These are phyloP conservation scores for Termitomyces sp. DNA, from an alignment of 768 basidiomycete species.

Conservation along the genomic window DNA sequence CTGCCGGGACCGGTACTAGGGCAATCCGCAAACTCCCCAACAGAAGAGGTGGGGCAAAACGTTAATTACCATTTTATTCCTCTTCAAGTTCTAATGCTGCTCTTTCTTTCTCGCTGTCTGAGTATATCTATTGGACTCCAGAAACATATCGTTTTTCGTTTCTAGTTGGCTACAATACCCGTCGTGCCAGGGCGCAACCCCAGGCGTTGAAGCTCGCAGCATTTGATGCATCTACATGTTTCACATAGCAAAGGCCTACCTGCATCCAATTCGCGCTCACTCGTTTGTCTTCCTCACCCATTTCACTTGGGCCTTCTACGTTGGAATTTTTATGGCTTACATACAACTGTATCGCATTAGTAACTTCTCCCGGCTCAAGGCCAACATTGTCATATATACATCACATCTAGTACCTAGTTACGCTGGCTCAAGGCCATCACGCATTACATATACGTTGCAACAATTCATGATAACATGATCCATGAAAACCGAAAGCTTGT, in stretches of 20 bases:
- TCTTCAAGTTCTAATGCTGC: not conserved
- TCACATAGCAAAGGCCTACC: not conserved
- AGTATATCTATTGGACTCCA: not conserved
- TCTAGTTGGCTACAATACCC: not conserved
- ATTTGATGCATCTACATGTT: not conserved
- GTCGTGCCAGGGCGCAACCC: conserved; percentile 1
- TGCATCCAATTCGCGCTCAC: not conserved
- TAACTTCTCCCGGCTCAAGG: conserved; percentile 16
- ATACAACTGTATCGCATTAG: conserved; percentile 19
- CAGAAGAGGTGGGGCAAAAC: conserved; percentile 35
- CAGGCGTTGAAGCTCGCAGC: not conserved
- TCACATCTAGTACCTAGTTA: conserved; percentile 12
- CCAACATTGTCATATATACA: conserved; percentile 13
- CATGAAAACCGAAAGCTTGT: not conserved
- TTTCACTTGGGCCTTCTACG: conserved; percentile 7
- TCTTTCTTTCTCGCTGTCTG: not conserved
- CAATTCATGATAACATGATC: not conserved
- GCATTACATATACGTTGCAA: conserved; percentile 2
- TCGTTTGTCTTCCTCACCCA: conserved; percentile 1
- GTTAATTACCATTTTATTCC: conserved; percentile 15
- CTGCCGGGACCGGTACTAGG: conserved; percentile 27
- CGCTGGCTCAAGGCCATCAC: conserved; percentile 19
- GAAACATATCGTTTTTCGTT: not conserved
- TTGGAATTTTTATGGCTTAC: conserved; percentile 15
- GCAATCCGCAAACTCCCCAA: conserved; percentile 54